Percentiles rank a stretch among this genome's conserved stretches.
Conservation (phyloP, 179 eudicot species). For the Beta corolliflora region DNA sequence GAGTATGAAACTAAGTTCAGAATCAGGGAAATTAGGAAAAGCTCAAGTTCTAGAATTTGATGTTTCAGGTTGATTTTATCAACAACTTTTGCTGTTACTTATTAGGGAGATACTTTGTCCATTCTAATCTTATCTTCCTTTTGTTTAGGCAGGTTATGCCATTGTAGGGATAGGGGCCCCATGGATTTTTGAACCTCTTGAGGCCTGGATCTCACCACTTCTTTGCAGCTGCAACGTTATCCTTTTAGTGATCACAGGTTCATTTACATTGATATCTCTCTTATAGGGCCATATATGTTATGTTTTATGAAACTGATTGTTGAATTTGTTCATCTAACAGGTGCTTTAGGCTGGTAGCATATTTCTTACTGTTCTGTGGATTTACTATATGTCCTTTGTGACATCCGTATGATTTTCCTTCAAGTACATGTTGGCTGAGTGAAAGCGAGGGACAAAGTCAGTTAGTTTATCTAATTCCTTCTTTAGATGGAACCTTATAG, state of each 20-base stretch:
- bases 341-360: conserved; percentile 1
- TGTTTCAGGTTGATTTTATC: not conserved
- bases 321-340: not conserved
- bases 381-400: not conserved
- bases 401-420: not conserved
- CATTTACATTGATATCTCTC: conserved; percentile 16
- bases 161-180: conserved; percentile 76
- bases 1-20: not conserved
- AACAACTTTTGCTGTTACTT: not conserved
- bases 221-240: conserved; percentile 87
- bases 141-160: conserved; percentile 89
- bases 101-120: not conserved
- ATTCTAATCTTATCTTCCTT: conserved; percentile 31
- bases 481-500: not conserved
- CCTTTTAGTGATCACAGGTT: conserved; percentile 83
- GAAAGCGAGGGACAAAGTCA: not conserved
- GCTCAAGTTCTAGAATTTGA: not conserved
- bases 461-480: not conserved
- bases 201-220: conserved; percentile 55
- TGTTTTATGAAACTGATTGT: not conserved
- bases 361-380: not conserved
- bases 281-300: conserved; percentile 9
- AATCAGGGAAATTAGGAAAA: too few relatives aligned
- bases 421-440: not conserved
- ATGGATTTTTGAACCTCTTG: conserved; percentile 67